phyloP scores from a whole-genome alignment of 2,329 filamentous ascomycete genomes.

The Colletotrichum tropicale region DNA sequence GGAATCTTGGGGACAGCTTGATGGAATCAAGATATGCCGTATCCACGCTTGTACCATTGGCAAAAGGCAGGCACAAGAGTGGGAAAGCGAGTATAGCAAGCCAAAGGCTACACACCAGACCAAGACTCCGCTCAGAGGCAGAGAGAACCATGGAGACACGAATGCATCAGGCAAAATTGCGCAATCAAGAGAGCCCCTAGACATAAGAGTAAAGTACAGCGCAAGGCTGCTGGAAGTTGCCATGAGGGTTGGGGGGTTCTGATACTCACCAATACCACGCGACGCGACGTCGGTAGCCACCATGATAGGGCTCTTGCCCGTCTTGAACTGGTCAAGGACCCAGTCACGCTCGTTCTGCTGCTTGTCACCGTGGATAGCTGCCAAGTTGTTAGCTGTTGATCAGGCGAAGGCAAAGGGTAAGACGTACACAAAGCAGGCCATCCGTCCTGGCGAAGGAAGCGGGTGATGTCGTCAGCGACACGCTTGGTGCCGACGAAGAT shows the following conservation, averaged over 20 bases:
- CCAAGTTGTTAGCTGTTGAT: constrained; percentile 36
- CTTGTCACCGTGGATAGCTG: constrained; percentile 98
- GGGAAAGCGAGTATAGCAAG: constrained; percentile 77
- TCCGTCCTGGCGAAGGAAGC: constrained; percentile 95
- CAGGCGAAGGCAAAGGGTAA: constrained; percentile 35
- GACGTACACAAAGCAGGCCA: constrained; percentile 94
- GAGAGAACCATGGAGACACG: constrained; percentile 80
- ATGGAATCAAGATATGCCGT: constrained; percentile 79
- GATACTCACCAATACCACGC: constrained; percentile 99
- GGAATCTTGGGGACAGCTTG: constrained; percentile 71
- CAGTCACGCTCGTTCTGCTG: constrained; percentile 99
- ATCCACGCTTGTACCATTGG: constrained; percentile 76
- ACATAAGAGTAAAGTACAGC: constrained; percentile 91
- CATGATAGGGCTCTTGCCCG: constrained; percentile 99
- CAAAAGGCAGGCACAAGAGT: constrained; percentile 69
- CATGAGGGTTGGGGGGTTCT: constrained; percentile 44
- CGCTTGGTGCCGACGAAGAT: constrained; percentile 95
- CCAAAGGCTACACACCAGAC: constrained; percentile 71
- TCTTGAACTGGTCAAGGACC: constrained; percentile 99
- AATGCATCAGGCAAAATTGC: constrained; percentile 91
- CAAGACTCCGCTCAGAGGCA: constrained; percentile 80
- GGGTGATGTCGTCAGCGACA: constrained; percentile 96
- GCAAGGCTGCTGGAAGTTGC: constrained; percentile 65
- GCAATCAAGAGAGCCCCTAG: constrained; percentile 85
- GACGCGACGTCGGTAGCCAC: constrained; percentile 99